Base-by-base conservation (phyloP, 2,329 filamentous ascomycete species). In the Pseudocercospora fuligena region DNA sequence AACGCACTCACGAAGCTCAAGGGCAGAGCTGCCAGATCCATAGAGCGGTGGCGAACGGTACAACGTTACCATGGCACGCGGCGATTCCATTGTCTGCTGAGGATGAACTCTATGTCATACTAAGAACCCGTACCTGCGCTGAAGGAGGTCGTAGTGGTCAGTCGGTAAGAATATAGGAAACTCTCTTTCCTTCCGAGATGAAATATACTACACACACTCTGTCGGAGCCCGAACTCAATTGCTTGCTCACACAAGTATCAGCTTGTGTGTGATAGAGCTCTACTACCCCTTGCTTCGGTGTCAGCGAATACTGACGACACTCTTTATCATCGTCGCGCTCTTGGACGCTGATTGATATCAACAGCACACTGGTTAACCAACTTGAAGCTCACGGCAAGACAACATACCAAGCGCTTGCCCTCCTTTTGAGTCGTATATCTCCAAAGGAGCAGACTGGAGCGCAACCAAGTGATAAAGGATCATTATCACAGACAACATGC, bases 41-140 rank as follows among this genome's bases (percentile, higher is more conserved):
- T 56, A 56, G 12, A 56, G 51, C 16, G 51, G 51, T 56, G 51
- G 51, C 51, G 51, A 62, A 63, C 64, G 60, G 64, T 47, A 58
- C 60, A 60, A 60, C 60, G 64, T 63, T 66, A 60, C 64, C 64
- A 66, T 66, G 64, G 64, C 64, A 60, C 60, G 60, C 60, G 43
- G 40, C 51, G 23, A 54, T 61, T 58, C 64, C 60, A 62, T 25
- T 51, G 49, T 27, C 43, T 54, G 21, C 40, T 23, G 29, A 29
- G 27, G 9, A 61, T 60, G 49, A 66, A 66, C 51, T 53, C 40
- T 62, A 23, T 58, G 43, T 53, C 46, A 11, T 54, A 25, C 29
- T 31, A 51, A 16, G 1, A 27, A 27, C 21, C 8, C 43, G 53
- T 58, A 25, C 43, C 57, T 40, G 56, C 57, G 33, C 63, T 43